Base-by-base conservation (phyloP, 2,329 filamentous ascomycete species). In the Colletotrichum caudatum region DNA sequence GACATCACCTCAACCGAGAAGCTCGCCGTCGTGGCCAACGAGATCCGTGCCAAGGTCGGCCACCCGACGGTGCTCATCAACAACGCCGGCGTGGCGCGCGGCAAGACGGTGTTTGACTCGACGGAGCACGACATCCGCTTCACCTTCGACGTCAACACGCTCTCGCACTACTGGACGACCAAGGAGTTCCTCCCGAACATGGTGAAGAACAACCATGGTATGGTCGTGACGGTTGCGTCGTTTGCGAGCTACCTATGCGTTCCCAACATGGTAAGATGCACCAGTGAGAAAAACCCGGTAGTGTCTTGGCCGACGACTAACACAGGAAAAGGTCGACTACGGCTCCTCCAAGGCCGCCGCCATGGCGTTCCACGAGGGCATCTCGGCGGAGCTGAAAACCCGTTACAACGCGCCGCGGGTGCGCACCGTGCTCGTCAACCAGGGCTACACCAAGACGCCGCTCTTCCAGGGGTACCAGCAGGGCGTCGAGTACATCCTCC, bases 31-130 rank as follows among this genome's bases (percentile, higher is more conserved):
- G 85, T 86, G 7, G 90, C 89, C 0, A 76, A 83, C 16, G 77
- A 82, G 5, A 86, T 94, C 76, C 85, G 88, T 64, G 78, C 80
- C 39, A 78, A 86, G 16, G 82, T 93, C 67, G 92, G 91, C 68
- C 77, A 88, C 60, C 92, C 92, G 0, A 93, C 91, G 0, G 83
- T 94, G 72, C 83, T 94, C 5, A 91, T 93, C 82, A 92, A 93
- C 82, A 93, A 93, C 77, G 91, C 92, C 11, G 91, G 91, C 72
- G 86, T 92, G 37, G 87, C 84, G 20, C 86, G 86, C 68, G 90
- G 90, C 72, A 88, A 89, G 74, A 86, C 85, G 6, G 86, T 94
- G 74, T 84, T 94, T 58, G 84, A 87, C 37, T 79, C 85, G 29
- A 85, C 85, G 1, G 87, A 90, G 63, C 83, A 82, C 26, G 87